Base-by-base conservation (phyloP, 208 protist species). In the Plasmodiophora brassicae region DNA sequence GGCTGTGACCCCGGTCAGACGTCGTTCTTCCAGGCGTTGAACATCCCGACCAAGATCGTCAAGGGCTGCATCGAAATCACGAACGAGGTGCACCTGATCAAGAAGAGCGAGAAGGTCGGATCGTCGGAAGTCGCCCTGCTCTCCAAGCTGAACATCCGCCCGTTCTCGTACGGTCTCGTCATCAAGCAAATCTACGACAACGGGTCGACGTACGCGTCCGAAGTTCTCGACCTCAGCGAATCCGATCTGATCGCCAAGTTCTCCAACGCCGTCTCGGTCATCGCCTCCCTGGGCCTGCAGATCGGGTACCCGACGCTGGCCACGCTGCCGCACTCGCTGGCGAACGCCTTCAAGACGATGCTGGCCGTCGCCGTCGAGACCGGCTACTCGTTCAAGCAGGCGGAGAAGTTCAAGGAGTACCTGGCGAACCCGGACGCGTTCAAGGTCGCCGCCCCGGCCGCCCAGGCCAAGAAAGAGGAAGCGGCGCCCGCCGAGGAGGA, bases 21-120 rank as follows among this genome's bases (percentile, higher is more conserved):
- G 46, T 95, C 95, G 85, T 99, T 99, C 96, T 97, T 99, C 94
- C 97, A 99, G 94, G 97, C 98, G 22, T 94, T 99, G 41, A 97
- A 97, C 94, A 99, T 99, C 91, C 91, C 95, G 43, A 99, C 98
- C 86, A 99, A 99, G 96, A 99, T 99, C 93, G 93, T 95, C 90
- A 97, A 97, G 93, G 98, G 98, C 94, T 94, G 94, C 78, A 98
- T 99, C 85, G 98, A 99, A 93, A 99, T 99, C 93, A 93, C 98
- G 90, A 94, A 88, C 78, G 96, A 98, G 86, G 96, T 98, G 88
- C 94, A 96, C 88, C 92, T 99, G 45, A 94, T 99, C 91, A 96
- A 91, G 87, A 85, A 87, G 41, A 98, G 97, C 90, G 36, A 84
- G 32, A 91, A 97, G 92, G 98, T 99, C 87, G 95, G 96, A 83